phyloP scores from a whole-genome alignment of 2,329 filamentous ascomycete genomes.

The Aspergillus sp. region DNA sequence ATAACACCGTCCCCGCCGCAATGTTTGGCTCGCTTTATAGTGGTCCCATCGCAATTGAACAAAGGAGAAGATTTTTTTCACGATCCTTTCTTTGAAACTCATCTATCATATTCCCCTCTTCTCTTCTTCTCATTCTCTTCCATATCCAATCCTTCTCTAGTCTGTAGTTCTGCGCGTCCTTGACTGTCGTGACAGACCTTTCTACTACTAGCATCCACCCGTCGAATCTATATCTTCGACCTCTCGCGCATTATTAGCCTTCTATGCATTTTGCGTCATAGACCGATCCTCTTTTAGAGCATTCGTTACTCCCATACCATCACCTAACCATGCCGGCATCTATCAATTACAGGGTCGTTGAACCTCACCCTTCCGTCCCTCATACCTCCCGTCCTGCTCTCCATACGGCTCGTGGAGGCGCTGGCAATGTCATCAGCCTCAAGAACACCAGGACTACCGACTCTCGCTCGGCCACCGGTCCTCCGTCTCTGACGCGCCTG shows the following conservation, averaged over 20 bases:
- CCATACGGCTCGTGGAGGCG: slow-evolving; percentile 57
- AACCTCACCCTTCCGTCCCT: slow-evolving; percentile 61
- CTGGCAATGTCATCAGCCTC: slow-evolving; percentile 58
- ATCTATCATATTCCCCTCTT: not conserved
- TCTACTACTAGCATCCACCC: not conserved
- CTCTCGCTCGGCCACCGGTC: slow-evolving; percentile 43
- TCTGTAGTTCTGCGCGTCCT: not conserved
- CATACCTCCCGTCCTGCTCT: slow-evolving; percentile 49
- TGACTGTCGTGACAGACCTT: not conserved
- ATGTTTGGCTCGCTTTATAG: slow-evolving; percentile 1
- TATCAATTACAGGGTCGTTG: slow-evolving; percentile 55
- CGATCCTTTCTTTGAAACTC: not conserved
- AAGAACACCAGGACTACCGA: slow-evolving; percentile 52
- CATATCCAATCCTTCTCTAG: not conserved
- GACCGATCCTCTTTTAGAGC: not conserved
- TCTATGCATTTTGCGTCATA: slow-evolving; percentile 4
- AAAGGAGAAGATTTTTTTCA: not conserved
- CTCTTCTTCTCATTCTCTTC: not conserved
- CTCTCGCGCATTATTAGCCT: not conserved
- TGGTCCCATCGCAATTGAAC: not conserved
- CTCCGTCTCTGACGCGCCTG: slow-evolving; percentile 53
- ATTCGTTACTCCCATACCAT: slow-evolving; percentile 6
- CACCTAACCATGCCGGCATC: slow-evolving; percentile 31
- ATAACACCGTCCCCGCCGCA: not conserved
- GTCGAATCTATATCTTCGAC: not conserved